Percentiles rank a stretch among this genome's conserved stretches.
Conservation (phyloP, 108 stramenopile genomes). For the Nannochloropsis oceanica region DNA sequence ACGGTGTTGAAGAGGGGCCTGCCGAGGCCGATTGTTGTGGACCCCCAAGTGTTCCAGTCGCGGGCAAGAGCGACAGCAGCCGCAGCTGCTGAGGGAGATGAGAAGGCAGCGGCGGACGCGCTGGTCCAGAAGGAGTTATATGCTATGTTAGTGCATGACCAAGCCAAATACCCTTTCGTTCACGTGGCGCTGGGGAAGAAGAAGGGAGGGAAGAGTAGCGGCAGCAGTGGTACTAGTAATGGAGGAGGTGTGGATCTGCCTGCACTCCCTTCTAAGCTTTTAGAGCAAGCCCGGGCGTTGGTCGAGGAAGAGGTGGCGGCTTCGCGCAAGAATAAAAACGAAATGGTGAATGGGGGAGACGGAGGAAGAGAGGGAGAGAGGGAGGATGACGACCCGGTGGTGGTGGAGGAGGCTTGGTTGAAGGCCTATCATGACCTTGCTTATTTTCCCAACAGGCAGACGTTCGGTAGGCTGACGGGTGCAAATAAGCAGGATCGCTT, state of each 20-base stretch:
- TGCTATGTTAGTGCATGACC: background rate
- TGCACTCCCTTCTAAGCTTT: background rate
- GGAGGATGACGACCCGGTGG: background rate
- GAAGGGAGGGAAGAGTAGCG: background rate
- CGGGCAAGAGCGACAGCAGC: background rate
- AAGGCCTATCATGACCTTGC: slow-evolving; percentile 10
- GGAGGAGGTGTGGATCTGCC: background rate
- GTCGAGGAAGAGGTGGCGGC: background rate
- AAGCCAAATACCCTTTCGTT: background rate
- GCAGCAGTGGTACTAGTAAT: background rate
- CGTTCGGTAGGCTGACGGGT: slow-evolving; percentile 11
- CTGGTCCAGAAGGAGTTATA: slow-evolving; percentile 19
- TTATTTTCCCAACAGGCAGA: slow-evolving; percentile 18
- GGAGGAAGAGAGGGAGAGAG: background rate
- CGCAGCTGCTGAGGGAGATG: slow-evolving; percentile 4
- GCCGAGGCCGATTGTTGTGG: slow-evolving; percentile 5
- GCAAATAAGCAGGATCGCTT: slow-evolving; percentile 11
- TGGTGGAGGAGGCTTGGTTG: slow-evolving; percentile 3
- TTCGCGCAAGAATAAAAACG: background rate
- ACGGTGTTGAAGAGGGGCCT: slow-evolving; percentile 23
- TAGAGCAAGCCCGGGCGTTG: background rate
- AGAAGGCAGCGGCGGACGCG: slow-evolving; percentile 5
- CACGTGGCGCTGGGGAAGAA: background rate
- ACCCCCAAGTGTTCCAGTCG: background rate
- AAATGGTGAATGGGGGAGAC: background rate